Evolutionary conservation across 1,284 basidiomycete genomes (phyloP), one percentile per base, ranked within the genome.

Genomic region (Pulveroboletus sp.): DNA sequence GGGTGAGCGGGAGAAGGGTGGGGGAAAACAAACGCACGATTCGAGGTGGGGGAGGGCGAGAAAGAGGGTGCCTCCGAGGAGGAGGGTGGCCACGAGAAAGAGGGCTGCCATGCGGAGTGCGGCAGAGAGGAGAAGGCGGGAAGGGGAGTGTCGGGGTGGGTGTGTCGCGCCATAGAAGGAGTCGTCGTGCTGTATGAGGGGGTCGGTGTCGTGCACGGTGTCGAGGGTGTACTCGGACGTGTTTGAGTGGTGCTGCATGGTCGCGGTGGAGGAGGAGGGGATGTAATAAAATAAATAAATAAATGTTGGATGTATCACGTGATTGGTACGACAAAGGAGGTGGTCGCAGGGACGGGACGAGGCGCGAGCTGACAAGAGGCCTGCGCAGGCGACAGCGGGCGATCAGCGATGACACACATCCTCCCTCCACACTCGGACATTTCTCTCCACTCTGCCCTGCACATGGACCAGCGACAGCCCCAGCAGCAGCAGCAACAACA

Each of bases 31-130:
- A 1, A 82, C 89, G 69, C 65, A 92, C 92, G 85, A 80, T 59
- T 92, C 85, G 59, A 96, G 74, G 9, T 85, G 83, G 3, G 93
- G 93, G 50, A 95, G 77, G 0, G 92, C 89, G 12, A 92, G 75
- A 81, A 84, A 94, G 29, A 95, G 80, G 0, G 82, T 89, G 8
- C 85, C 85, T 3, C 87, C 87, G 3, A 95, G 83, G 20, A 94
- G 49, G 4, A 82, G 55, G 2, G 86, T 85, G 68, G 91, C 89
- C 35, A 88, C 55, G 45, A 85, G 54, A 67, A 96, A 96, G 54
- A 96, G 80, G 22, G 80, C 75, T 17, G 85, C 84, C 80, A 96
- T 91, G 78, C 94, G 93, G 57, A 94, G 73, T 0, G 88, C 87
- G 0, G 94, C 91, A 67, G 84, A 82, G 72, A 92, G 76, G 59